A percentile compares a stretch with the other conserved stretches of the same genome.
phyloP scores from a whole-genome alignment of 1,284 basidiomycete genomes.

The Microbotryomycetes sp. region DNA sequence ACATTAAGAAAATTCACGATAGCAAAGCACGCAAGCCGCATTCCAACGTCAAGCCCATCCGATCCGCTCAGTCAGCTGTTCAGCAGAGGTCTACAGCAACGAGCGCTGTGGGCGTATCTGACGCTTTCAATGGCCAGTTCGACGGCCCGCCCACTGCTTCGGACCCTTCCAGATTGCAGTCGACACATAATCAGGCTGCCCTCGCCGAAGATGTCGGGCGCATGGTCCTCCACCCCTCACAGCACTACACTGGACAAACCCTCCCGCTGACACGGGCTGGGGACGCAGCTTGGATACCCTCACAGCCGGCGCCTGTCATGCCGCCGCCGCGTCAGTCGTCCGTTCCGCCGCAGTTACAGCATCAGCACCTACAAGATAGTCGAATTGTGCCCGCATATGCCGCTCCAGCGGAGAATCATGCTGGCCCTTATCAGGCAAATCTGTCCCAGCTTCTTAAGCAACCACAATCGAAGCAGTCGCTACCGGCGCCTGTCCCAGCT shows the following conservation, averaged over 20 bases:
- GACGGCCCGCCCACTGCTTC: slow-evolving; percentile 2
- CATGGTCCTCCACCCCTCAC: slow-evolving; percentile 7
- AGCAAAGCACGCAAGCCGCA: slow-evolving; percentile 28
- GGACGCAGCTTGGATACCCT: too few species aligned
- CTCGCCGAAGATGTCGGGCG: slow-evolving; percentile 21
- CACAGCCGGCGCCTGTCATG: slow-evolving; percentile 23
- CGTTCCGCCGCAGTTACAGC: slow-evolving; percentile 16
- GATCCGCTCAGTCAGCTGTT: slow-evolving; percentile 20
- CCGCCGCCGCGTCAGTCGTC: slow-evolving; percentile 17
- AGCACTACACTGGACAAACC: too few species aligned
- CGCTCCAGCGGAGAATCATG: slow-evolving; percentile 38
- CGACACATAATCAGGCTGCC: slow-evolving; percentile 10
- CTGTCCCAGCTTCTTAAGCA: background rate
- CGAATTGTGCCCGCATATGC: slow-evolving; percentile 52
- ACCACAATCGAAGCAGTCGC: background rate
- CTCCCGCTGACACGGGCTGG: too few species aligned
- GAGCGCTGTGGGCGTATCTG: background rate
- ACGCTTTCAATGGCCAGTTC: slow-evolving; percentile 1
- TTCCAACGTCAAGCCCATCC: background rate
- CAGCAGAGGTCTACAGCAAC: background rate
- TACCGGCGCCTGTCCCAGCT: background rate
- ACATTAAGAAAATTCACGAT: slow-evolving; percentile 64
- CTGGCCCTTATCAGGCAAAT: slow-evolving; percentile 8
- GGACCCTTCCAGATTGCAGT: slow-evolving; percentile 6
- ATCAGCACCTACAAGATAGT: slow-evolving; percentile 24